A percentile compares a stretch with the other conserved stretches of the same genome.
Conservation (phyloP, 2,329 filamentous ascomycete genomes). For the Moelleriella libera region DNA sequence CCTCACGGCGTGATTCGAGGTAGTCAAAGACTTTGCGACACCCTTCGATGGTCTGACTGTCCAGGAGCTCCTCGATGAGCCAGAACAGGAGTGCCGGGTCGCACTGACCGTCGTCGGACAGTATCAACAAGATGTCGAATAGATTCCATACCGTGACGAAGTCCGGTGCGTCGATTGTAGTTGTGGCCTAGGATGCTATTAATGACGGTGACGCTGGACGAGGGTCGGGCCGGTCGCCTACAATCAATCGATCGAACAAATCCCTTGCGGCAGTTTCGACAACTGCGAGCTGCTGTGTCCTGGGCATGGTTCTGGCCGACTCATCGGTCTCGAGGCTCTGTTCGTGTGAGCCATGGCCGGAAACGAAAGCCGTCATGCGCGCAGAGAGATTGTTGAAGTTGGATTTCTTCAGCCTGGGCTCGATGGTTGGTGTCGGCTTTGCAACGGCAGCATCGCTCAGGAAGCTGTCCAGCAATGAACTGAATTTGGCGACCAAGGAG, state of each 20-base stretch:
- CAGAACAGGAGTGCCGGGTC: conserved; percentile 76
- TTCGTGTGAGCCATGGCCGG: conserved; percentile 7
- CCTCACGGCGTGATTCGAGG: conserved; percentile 81
- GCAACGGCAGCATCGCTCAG: conserved; percentile 41
- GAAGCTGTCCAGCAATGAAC: conserved; percentile 38
- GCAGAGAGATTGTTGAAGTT: conserved; percentile 40
- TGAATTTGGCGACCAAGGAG: conserved; percentile 38
- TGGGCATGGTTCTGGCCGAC: conserved; percentile 13
- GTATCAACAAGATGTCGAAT: conserved; percentile 77
- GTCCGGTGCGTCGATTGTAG: conserved; percentile 58
- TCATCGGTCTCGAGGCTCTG: conserved; percentile 5
- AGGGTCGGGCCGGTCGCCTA: conserved; percentile 26
- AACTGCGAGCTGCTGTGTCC: conserved; percentile 46
- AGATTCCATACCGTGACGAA: conserved; percentile 88
- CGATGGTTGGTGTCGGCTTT: conserved; percentile 48
- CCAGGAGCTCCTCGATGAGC: conserved; percentile 86
- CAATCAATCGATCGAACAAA: conserved; percentile 66
- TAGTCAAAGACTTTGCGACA: conserved; percentile 91
- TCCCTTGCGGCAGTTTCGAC: conserved; percentile 76
- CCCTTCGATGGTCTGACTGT: conserved; percentile 87
- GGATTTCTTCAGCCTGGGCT: conserved; percentile 60
- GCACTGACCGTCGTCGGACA: conserved; percentile 66
- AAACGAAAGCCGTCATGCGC: conserved; percentile 24
- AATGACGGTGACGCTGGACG: not conserved
- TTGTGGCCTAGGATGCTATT: conserved; percentile 44